These are phyloP conservation scores for Coemansia sp. DNA, from an alignment of 192 early-diverging fungal genomes.

Conservation along the genomic window DNA sequence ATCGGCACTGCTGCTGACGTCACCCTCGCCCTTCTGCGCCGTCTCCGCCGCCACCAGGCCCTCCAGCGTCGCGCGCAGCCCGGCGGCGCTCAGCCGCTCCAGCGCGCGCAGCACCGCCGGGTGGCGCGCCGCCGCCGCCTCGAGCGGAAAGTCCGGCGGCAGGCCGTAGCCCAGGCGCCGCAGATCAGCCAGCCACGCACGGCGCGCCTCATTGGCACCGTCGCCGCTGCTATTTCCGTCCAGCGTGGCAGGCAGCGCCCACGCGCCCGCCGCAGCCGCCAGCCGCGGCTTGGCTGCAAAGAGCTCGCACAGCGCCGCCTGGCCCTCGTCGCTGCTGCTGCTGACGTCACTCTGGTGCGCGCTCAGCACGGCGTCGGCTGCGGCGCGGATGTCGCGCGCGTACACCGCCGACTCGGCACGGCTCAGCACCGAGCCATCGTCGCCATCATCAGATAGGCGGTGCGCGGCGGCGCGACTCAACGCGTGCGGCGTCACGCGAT, in stretches of 20 bases:
- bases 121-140: slow-evolving; percentile 32
- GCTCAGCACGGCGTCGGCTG: slow-evolving; percentile 32
- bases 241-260: slow-evolving; percentile 44
- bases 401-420: slow-evolving; percentile 31
- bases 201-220: slow-evolving; percentile 13
- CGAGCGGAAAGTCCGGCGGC: slow-evolving; percentile 51
- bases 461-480: slow-evolving; percentile 13
- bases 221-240: background rate
- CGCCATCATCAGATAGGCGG: slow-evolving; percentile 1
- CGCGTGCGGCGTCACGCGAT: slow-evolving; percentile 26
- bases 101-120: slow-evolving; percentile 49
- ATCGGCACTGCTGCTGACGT: background rate
- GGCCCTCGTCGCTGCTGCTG: no score
- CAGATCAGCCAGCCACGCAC: slow-evolving; percentile 27
- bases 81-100: slow-evolving; percentile 47
- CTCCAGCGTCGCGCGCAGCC: slow-evolving; percentile 36
- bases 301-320: slow-evolving; percentile 39
- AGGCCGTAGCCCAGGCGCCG: slow-evolving; percentile 40
- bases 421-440: background rate
- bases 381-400: slow-evolving; percentile 35
- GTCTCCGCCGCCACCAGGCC: slow-evolving; percentile 18
- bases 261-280: slow-evolving; percentile 14
- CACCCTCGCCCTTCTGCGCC: background rate
- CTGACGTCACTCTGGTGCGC: no score
- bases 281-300: slow-evolving; percentile 49